Conservation (phyloP, 2,329 filamentous ascomycete genomes). For the Ceratocystiopsis sp. region DNA sequence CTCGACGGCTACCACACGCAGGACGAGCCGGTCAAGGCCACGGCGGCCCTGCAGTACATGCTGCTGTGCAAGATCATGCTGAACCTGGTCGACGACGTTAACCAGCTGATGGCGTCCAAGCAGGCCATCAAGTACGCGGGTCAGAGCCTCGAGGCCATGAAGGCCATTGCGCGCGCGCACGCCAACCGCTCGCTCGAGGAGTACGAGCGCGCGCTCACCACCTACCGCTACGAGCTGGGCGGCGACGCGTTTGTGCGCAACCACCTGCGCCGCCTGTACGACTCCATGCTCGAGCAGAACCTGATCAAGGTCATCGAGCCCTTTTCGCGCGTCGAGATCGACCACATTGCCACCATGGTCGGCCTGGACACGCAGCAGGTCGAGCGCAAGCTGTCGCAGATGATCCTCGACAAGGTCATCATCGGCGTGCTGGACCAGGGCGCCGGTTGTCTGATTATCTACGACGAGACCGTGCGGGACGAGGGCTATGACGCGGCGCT, state of each 20-base stretch:
- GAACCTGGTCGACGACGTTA: conserved; percentile 91
- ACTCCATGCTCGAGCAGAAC: conserved; percentile 98
- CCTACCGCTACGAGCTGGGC: conserved; percentile 86
- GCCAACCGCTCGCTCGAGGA: conserved; percentile 90
- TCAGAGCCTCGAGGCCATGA: conserved; percentile 96
- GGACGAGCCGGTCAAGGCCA: conserved; percentile 77
- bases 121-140: conserved; percentile 93
- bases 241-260: conserved; percentile 93
- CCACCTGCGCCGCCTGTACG: conserved; percentile 87
- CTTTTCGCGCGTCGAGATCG: conserved; percentile 91
- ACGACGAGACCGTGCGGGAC: conserved; percentile 85
- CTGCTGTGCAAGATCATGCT: conserved; percentile 99
- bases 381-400: conserved; percentile 94
- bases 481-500: conserved; percentile 88
- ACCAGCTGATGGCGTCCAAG: conserved; percentile 85
- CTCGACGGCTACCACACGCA: conserved; percentile 92
- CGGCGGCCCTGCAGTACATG: conserved; percentile 98
- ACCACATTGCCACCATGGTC: conserved; percentile 94
- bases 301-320: conserved; percentile 99
- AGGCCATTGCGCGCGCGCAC: conserved; percentile 90
- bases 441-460: conserved; percentile 93
- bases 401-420: conserved; percentile 99
- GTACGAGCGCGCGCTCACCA: conserved; percentile 81
- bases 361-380: conserved; percentile 91
- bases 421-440: conserved; percentile 95